Conservation (phyloP, 2,329 filamentous ascomycete genomes). For the Pseudocercospora macadamiae region DNA sequence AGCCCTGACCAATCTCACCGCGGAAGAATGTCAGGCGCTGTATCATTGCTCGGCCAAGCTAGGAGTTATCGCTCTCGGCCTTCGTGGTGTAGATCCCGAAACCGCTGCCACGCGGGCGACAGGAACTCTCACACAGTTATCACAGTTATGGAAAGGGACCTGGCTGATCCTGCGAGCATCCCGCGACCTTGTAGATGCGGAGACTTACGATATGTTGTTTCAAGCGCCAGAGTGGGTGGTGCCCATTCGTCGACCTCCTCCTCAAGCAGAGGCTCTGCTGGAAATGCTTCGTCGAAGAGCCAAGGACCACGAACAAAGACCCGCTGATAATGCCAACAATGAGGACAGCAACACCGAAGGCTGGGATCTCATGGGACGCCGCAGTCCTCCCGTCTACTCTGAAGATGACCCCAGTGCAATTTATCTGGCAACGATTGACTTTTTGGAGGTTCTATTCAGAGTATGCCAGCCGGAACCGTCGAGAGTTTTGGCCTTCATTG, state of each 20-base stretch:
- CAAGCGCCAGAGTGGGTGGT: constrained; percentile 19
- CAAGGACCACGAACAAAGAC: not conserved
- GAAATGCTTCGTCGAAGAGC: constrained; percentile 19
- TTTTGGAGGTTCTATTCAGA: constrained; percentile 18
- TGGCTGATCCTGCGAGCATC: constrained; percentile 20
- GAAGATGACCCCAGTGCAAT: constrained; percentile 10
- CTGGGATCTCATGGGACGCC: not conserved
- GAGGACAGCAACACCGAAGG: not conserved
- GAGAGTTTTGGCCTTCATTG: constrained; percentile 20
- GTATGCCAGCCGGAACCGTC: constrained; percentile 17
- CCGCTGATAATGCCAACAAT: not conserved
- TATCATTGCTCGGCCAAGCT: constrained; percentile 25
- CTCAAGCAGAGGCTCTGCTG: constrained; percentile 15
- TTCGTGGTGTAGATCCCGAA: constrained; percentile 20
- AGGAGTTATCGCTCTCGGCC: constrained; percentile 23
- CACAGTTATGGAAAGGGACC: constrained; percentile 26
- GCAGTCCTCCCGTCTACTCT: not conserved
- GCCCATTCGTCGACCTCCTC: not conserved
- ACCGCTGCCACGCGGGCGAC: constrained; percentile 14
- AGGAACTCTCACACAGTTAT: constrained; percentile 21
- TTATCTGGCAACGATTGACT: constrained; percentile 21
- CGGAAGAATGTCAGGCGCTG: constrained; percentile 20
- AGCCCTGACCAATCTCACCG: constrained; percentile 18
- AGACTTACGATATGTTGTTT: constrained; percentile 22
- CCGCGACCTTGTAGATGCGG: constrained; percentile 15